Base-by-base conservation (phyloP, 306 rosid genomes). In the Cucumis hystrix region DNA sequence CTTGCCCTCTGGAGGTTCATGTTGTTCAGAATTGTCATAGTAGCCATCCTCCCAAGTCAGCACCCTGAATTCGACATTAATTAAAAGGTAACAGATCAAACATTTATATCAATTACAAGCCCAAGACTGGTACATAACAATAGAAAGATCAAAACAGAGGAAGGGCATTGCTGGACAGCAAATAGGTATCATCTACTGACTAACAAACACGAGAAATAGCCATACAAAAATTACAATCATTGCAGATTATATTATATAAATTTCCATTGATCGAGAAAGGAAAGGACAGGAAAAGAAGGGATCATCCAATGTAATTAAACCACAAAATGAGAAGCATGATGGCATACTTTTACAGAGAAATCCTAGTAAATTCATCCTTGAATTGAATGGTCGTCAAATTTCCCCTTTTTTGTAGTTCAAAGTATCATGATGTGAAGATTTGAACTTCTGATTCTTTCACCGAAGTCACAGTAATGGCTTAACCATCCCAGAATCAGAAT, bases 31-130 rank as follows among this genome's bases (percentile, higher is more conserved):
- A 78, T 84, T 89, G 86, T 86, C 92, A 84, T 84, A 96, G 88
- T 91, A 96, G 74, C 88, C 98, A 40, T 96, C 97, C 84, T 92
- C 98, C 91, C 91, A 96, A 72, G 98, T 96, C 86, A 96, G 80
- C 79, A 92, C 86, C 99, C 99, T 96, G 89, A 85, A 81, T 82
- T 84, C 77, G 58, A 10, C 41, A 78, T 57, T 80, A 82, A 8
- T 17, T 43, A 45, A 15, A 17, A 43, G 59, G 17, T 40, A 60
- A 43, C n/a, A 58, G 47, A 57, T 18, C 54, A 75, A 56, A 33
- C 20, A 11, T 21, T 37, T 13, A 23, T 25, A 59, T 59, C 69
- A 76, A 58, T 59, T 39, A n/a, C 41, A 58, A 21, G 20, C 68
- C 55, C 61, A 0, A 4, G 5, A 72, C 77, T 72, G 45, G 43